A percentile compares a stretch with the other conserved stretches of the same genome.
Evolutionary conservation across 2,329 filamentous ascomycete genomes (phyloP).

Genomic region (Metarhizium album): DNA sequence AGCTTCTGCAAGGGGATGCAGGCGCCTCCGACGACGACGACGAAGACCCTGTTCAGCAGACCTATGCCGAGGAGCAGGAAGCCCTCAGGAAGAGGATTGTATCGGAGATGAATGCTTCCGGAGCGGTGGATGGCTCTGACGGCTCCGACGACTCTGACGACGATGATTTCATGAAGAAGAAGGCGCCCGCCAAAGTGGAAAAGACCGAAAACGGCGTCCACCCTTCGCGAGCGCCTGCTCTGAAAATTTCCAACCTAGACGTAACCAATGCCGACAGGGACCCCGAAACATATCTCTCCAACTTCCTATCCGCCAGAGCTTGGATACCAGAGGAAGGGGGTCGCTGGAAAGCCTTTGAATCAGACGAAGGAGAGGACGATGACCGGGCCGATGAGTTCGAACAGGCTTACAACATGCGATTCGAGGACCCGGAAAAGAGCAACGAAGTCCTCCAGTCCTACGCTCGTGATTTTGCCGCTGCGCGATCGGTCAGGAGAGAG

Average conservation of each 20-base stretch:
- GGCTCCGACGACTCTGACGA: slow-evolving; percentile 47
- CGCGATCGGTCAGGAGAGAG: slow-evolving; percentile 77
- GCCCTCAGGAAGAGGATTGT: slow-evolving; percentile 68
- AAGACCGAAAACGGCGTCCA: slow-evolving; percentile 37
- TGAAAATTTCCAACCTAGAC: slow-evolving; percentile 48
- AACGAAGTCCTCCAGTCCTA: slow-evolving; percentile 86
- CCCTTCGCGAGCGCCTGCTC: slow-evolving; percentile 38
- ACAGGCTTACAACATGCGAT: slow-evolving; percentile 88
- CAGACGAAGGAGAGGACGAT: slow-evolving; percentile 74
- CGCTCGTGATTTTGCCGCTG: slow-evolving; percentile 72
- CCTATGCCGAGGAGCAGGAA: slow-evolving; percentile 83
- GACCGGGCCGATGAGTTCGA: slow-evolving; percentile 80
- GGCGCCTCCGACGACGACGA: slow-evolving; percentile 50
- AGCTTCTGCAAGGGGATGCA: slow-evolving; percentile 62
- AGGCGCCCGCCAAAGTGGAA: slow-evolving; percentile 36
- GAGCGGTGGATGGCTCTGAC: slow-evolving; percentile 31
- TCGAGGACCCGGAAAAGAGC: slow-evolving; percentile 80
- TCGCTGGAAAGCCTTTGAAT: slow-evolving; percentile 75
- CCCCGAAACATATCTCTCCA: slow-evolving; percentile 85
- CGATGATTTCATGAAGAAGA: slow-evolving; percentile 64
- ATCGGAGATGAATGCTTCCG: slow-evolving; percentile 63
- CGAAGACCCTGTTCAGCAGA: slow-evolving; percentile 48
- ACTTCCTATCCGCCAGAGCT: slow-evolving; percentile 84
- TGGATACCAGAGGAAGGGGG: slow-evolving; percentile 65
- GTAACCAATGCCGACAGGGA: slow-evolving; percentile 73